Evolutionary conservation across 805 yeast genomes (phyloP), one percentile per base, ranked within the genome.

Genomic region (Cyberlindnera veronae): DNA sequence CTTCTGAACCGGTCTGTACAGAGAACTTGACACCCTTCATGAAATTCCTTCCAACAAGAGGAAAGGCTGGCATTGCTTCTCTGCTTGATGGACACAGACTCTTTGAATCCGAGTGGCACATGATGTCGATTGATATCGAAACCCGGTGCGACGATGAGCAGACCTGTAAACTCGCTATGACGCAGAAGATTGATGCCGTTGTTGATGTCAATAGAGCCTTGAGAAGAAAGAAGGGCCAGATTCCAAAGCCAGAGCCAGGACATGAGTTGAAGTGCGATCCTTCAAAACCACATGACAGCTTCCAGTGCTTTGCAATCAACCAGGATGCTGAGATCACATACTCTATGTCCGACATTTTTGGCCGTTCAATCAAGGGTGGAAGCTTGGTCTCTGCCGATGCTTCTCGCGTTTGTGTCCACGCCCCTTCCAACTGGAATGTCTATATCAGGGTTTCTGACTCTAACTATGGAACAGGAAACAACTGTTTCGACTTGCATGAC

Each of bases 1-100:
- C 99, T 1, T 77, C 91, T 46, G 99, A 93, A 58, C 96, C 97
- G 0, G 81, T 93, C 14, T 93, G 99, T 63, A 93, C 99, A 0
- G 99, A 93, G 61, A 93, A 93, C 63, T 71, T 93, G 57, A 91
- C 99, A 0, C 98, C 99, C 0, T 88, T 91, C 51, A 62, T 93
- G 46, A 90, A 89, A 58, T 68, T 93, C 45, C 70, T 93, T 21
- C 98, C 99, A 3, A 85, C 97, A 10, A 82, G 87, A 57, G 97
- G 96, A 2, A 84, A 81, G 58, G 80, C 95, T 0, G 99, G 99
- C 3, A 67, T 93, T 29, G 76, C 95, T 0, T 76, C 95, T 0
- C 67, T 91, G 30, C 67, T 93, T 18, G 95, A 89, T 53, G 98
- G 99, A 15, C 96, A 88, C 59, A 81, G 81, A 55, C 75, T 88